A percentile compares a stretch with the other conserved stretches of the same genome.
Evolutionary conservation across 495 filamentous ascomycete species (phyloP).

Genomic region (Bryoglossum gracile): DNA sequence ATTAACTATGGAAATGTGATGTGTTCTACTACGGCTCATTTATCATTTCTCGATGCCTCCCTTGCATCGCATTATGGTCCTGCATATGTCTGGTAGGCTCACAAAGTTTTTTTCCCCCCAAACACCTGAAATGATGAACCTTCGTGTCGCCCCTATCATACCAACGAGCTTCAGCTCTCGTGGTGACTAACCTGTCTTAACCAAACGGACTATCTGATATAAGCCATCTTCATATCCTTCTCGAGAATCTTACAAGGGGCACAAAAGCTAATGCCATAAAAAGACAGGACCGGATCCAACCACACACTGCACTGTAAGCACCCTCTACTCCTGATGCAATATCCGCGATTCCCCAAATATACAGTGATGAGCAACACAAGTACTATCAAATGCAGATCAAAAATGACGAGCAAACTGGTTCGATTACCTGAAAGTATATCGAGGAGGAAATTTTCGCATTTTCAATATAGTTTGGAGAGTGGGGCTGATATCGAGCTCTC

Average conservation of each 20-base stretch:
- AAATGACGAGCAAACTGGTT: slow-evolving; percentile 27
- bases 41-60: too few species aligned
- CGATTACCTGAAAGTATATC: slow-evolving; percentile 25
- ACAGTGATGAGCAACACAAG: slow-evolving; percentile 27
- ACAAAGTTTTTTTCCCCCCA: neutral
- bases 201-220: slow-evolving; percentile 30
- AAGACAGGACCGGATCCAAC: slow-evolving; percentile 3
- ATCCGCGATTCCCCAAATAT: neutral
- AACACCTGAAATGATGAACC: slow-evolving; percentile 24
- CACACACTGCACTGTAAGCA: slow-evolving; percentile 11
- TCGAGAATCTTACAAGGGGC: neutral
- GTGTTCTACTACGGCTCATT: too few species aligned
- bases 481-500: slow-evolving; percentile 1
- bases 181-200: slow-evolving; percentile 30
- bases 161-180: slow-evolving; percentile 23
- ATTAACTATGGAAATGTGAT: too few species aligned
- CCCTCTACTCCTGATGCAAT: neutral
- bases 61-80: too few species aligned
- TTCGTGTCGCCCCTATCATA: slow-evolving; percentile 32
- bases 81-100: neutral
- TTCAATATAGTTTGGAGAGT: neutral
- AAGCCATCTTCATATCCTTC: neutral
- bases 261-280: slow-evolving; percentile 5
- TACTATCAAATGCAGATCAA: slow-evolving; percentile 26
- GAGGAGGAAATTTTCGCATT: neutral